phyloP scores from a whole-genome alignment of 805 yeast species.

The Cyberlindnera lachancei region DNA sequence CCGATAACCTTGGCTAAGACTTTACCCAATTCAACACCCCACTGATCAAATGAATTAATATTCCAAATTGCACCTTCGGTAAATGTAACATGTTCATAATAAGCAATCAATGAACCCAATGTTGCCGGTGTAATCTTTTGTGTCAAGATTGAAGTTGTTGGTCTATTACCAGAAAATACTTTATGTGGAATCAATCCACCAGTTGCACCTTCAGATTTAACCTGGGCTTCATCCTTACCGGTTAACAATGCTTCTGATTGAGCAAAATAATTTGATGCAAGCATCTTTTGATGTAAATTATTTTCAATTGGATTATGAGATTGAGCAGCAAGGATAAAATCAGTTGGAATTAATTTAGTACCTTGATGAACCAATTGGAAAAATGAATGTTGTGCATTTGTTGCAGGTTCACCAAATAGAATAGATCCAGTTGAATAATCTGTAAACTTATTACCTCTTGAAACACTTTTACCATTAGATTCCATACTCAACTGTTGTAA shows the following conservation, averaged over 20 bases:
- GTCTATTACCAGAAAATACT: conserved; percentile 96
- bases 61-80: conserved; percentile 99
- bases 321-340: conserved; percentile 93
- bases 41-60: conserved; percentile 98
- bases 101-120: conserved; percentile 92
- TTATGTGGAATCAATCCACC: conserved; percentile 90
- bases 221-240: conserved; percentile 82
- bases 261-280: conserved; percentile 98
- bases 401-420: conserved; percentile 96
- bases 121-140: conserved; percentile 96
- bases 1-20: conserved; percentile 95
- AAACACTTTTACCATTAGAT: conserved; percentile 96
- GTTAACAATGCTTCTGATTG: conserved; percentile 97
- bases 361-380: conserved; percentile 99
- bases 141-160: conserved; percentile 94
- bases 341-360: conserved; percentile 94
- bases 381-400: conserved; percentile 98
- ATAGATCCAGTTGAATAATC: conserved; percentile 94
- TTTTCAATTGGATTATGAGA: conserved; percentile 95
- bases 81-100: conserved; percentile 95
- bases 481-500: conserved; percentile 98
- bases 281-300: conserved; percentile 94
- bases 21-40: conserved; percentile 99
- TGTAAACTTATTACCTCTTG: conserved; percentile 86
- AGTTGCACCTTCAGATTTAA: conserved; percentile 82